A percentile compares a stretch with the other conserved stretches of the same genome.
These are phyloP conservation scores for Breynia disticha DNA, from an alignment of 441 rosid genomes.

Conservation along the genomic window DNA sequence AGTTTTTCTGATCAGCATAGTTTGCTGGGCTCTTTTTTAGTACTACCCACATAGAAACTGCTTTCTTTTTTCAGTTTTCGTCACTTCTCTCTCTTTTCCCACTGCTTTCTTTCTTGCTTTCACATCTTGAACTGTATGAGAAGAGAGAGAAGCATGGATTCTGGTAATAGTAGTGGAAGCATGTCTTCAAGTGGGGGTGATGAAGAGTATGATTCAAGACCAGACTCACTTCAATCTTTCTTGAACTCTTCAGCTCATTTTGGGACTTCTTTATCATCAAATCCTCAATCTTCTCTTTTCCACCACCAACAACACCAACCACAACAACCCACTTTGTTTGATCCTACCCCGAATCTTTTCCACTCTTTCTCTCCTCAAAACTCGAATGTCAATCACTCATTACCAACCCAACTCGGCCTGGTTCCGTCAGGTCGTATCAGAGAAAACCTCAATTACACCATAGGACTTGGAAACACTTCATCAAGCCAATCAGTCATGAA, in stretches of 20 bases:
- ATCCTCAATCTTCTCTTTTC: conserved; percentile 21
- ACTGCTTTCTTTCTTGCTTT: background rate
- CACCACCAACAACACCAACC: conserved; percentile 23
- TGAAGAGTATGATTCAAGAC: conserved; percentile 50
- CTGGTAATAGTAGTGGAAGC: conserved; percentile 65
- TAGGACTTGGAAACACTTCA: conserved; percentile 9
- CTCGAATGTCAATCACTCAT: conserved; percentile 20
- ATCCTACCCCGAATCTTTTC: conserved; percentile 29
- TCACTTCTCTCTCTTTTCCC: background rate
- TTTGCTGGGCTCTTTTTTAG: conserved; percentile 14
- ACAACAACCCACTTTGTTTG: conserved; percentile 30
- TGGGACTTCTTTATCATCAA: conserved; percentile 14
- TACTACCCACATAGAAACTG: background rate
- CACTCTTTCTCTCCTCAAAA: conserved; percentile 27
- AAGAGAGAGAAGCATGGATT: conserved; percentile 43
- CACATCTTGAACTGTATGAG: background rate
- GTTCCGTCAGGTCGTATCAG: conserved; percentile 16
- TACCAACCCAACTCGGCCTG: conserved; percentile 22
- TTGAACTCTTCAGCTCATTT: conserved; percentile 28
- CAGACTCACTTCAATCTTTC: conserved; percentile 32
- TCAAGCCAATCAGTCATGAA: conserved; percentile 12
- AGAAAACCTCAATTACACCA: conserved; percentile 24
- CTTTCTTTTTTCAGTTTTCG: conserved; percentile 9
- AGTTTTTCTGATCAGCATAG: background rate
- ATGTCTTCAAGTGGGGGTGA: conserved; percentile 66